These are phyloP conservation scores for Daldinia caldariorum DNA, from an alignment of 495 filamentous ascomycete species.

Conservation along the genomic window DNA sequence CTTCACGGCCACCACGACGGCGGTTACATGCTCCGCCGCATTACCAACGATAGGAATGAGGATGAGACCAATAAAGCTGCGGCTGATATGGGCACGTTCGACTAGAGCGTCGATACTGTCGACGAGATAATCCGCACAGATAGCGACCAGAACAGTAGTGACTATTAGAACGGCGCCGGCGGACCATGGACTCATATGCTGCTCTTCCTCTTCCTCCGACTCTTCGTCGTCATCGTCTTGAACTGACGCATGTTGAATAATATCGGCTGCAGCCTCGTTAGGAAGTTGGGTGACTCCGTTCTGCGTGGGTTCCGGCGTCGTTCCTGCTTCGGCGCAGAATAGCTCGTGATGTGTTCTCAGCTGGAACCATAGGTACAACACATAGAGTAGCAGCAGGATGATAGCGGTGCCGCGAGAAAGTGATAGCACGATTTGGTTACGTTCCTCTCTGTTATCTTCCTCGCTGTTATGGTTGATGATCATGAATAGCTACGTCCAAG, in stretches of 20 bases:
- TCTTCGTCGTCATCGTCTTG: constrained; percentile 51
- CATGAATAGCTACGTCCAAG: constrained; percentile 52
- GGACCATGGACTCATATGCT: constrained; percentile 72
- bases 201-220: constrained; percentile 64
- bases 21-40: constrained; percentile 96
- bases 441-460: constrained; percentile 50
- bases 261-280: constrained; percentile 44
- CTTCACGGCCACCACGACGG: constrained; percentile 89
- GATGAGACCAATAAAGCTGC: constrained; percentile 95
- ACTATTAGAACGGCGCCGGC: constrained; percentile 76
- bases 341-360: constrained; percentile 80
- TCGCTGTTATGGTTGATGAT: constrained; percentile 51
- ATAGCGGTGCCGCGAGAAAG: constrained; percentile 92
- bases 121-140: constrained; percentile 94
- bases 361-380: constrained; percentile 91
- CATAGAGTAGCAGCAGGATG: constrained; percentile 87
- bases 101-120: constrained; percentile 92
- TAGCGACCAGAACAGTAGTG: constrained; percentile 82
- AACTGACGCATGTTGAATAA: constrained; percentile 29
- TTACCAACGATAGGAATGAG: constrained; percentile 97
- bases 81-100: constrained; percentile 83
- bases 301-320: constrained; percentile 34
- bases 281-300: constrained; percentile 38
- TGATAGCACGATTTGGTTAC: constrained; percentile 73
- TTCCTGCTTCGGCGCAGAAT: constrained; percentile 72